phyloP scores from a whole-genome alignment of 371 early-diverging fungal species.

The Choanephora cucurbitarum region DNA sequence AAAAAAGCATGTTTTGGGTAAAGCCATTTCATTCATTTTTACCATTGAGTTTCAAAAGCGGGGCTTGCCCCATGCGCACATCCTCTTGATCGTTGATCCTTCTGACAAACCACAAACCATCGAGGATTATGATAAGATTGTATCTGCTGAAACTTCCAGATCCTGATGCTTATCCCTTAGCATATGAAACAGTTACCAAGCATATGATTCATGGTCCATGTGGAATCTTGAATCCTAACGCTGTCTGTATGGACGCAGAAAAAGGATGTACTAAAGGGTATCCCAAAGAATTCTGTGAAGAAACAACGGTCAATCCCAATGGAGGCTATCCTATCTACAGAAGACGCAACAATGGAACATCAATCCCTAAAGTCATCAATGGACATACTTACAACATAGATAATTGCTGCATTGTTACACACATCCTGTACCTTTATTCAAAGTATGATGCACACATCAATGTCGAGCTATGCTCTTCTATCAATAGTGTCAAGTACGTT shows the following conservation, averaged over 20 bases:
- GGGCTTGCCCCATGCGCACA: constrained; percentile 20
- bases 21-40: constrained; percentile 1
- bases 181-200: too few species aligned
- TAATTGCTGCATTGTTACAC: too few species aligned
- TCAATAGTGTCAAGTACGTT: too few species aligned
- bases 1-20: constrained; percentile 23
- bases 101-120: background rate
- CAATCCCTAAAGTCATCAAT: too few species aligned
- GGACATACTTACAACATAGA: too few species aligned
- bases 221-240: too few species aligned
- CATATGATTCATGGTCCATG: too few species aligned
- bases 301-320: constrained; percentile 12
- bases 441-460: too few species aligned
- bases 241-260: constrained; percentile 31
- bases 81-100: constrained; percentile 1
- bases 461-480: too few species aligned
- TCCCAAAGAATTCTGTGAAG: constrained; percentile 18
- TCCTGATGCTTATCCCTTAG: constrained; percentile 18
- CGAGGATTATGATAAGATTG: background rate
- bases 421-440: too few species aligned
- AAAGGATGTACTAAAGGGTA: constrained; percentile 25
- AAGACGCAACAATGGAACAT: too few species aligned
- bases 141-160: constrained; percentile 6
- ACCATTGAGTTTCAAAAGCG: constrained; percentile 36
- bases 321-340: constrained; percentile 6